phyloP scores from a whole-genome alignment of 768 basidiomycete genomes.

The Leucocoprinus leucothites region DNA sequence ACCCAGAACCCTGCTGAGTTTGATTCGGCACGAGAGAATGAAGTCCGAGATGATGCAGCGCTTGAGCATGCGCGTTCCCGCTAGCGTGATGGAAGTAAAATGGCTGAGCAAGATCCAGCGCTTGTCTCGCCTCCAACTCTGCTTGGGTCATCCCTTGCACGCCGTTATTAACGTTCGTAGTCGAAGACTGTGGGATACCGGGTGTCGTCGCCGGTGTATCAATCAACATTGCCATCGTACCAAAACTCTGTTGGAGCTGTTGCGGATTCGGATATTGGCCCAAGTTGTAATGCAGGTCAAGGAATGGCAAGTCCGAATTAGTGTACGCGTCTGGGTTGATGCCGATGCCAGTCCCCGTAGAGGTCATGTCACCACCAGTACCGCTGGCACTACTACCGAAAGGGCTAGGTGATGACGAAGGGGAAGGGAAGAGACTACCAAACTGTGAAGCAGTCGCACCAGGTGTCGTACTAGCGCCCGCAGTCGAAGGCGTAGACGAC shows the following conservation, averaged over 20 bases:
- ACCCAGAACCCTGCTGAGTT: slow-evolving; percentile 1
- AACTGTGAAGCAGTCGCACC: background rate
- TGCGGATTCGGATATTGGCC: slow-evolving; percentile 8
- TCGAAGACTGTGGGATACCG: background rate
- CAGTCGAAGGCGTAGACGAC: background rate
- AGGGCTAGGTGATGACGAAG: background rate
- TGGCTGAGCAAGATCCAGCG: slow-evolving; percentile 31
- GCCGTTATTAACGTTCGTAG: background rate
- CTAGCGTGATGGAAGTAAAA: slow-evolving; percentile 1
- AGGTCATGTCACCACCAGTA: background rate
- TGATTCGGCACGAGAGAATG: slow-evolving; percentile 8
- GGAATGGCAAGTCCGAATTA: slow-evolving; percentile 53
- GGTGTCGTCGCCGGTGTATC: background rate
- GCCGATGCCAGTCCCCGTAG: background rate
- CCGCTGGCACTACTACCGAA: too few relatives aligned
- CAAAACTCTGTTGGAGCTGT: slow-evolving; percentile 8
- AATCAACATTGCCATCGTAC: slow-evolving; percentile 8
- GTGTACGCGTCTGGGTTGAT: slow-evolving; percentile 3
- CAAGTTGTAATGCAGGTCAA: slow-evolving; percentile 66
- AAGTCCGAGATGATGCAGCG: slow-evolving; percentile 11
- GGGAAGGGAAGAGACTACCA: background rate
- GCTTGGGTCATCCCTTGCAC: slow-evolving; percentile 9
- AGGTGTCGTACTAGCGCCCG: background rate
- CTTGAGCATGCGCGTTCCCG: slow-evolving; percentile 7
- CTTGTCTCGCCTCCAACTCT: slow-evolving; percentile 21